A percentile compares a stretch with the other conserved stretches of the same genome.
phyloP scores from a whole-genome alignment of 768 basidiomycete genomes.

The Suillus subluteus region DNA sequence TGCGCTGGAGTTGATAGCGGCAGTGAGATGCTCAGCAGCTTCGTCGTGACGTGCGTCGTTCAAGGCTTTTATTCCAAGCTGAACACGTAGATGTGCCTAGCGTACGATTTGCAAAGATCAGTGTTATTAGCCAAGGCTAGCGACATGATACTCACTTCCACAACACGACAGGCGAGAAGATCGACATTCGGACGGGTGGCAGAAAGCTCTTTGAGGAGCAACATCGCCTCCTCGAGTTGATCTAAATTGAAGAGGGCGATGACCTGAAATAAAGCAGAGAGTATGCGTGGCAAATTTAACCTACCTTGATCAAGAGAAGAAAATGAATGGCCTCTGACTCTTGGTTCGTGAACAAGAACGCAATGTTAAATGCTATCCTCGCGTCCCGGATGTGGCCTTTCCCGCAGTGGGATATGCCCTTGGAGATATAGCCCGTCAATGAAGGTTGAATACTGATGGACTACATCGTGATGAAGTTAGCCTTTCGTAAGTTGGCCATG shows the following conservation, averaged over 20 bases:
- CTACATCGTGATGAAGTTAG: background rate
- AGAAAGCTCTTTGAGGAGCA: background rate
- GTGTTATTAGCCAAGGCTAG: background rate
- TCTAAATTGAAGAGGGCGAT: background rate
- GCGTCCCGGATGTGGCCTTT: background rate
- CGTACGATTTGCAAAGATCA: background rate
- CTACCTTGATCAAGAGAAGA: background rate
- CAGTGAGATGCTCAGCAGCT: background rate
- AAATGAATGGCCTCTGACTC: background rate
- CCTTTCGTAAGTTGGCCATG: background rate
- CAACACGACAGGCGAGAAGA: background rate
- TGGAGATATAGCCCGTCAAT: background rate
- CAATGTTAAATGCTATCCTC: background rate
- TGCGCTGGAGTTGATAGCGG: background rate
- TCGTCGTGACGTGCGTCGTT: background rate
- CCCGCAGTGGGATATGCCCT: background rate
- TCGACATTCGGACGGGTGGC: background rate
- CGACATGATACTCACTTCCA: background rate
- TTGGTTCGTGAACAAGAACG: background rate
- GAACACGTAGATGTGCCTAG: background rate
- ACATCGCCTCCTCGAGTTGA: background rate
- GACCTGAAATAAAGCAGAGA: background rate
- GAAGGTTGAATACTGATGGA: background rate
- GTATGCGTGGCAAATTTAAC: background rate
- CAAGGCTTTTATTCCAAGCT: background rate